A percentile compares a stretch with the other conserved stretches of the same genome.
phyloP scores from a whole-genome alignment of 2,329 filamentous ascomycete genomes.

The Aspergillus fumigatiaffinis region DNA sequence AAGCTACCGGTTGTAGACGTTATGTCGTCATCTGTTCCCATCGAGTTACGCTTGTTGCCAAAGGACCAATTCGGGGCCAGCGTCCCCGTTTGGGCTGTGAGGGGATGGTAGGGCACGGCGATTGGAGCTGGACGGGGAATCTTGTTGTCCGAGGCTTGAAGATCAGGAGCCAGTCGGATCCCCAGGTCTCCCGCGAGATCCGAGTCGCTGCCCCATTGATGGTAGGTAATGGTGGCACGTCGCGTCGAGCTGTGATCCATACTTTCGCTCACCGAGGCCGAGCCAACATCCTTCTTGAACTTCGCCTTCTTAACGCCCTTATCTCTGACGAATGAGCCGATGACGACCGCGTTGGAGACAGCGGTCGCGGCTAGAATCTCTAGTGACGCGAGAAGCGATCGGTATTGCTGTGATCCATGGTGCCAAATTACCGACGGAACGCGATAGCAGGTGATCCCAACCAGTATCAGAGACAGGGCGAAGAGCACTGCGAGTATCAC shows the following conservation, averaged over 20 bases:
- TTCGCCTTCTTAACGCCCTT: slow-evolving; percentile 85
- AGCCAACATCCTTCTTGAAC: slow-evolving; percentile 54
- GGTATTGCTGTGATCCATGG: slow-evolving; percentile 74
- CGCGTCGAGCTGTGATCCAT: slow-evolving; percentile 37
- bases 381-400: slow-evolving; percentile 82
- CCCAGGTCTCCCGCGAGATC: slow-evolving; percentile 80
- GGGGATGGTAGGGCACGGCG: slow-evolving; percentile 30
- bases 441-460: slow-evolving; percentile 74
- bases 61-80: slow-evolving; percentile 35
- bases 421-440: slow-evolving; percentile 71
- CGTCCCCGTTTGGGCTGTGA: slow-evolving; percentile 23
- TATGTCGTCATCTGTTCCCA: slow-evolving; percentile 25
- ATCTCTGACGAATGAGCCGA: slow-evolving; percentile 90
- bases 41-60: slow-evolving; percentile 10
- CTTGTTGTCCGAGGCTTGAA: slow-evolving; percentile 36
- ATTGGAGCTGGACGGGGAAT: slow-evolving; percentile 37
- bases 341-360: slow-evolving; percentile 81
- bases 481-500: slow-evolving; percentile 76
- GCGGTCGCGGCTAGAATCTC: slow-evolving; percentile 86
- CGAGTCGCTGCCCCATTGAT: slow-evolving; percentile 84
- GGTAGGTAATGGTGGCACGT: slow-evolving; percentile 58
- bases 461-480: slow-evolving; percentile 74
- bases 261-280: slow-evolving; percentile 48
- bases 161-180: slow-evolving; percentile 57
- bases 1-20: slow-evolving; percentile 28